phyloP scores from a whole-genome alignment of 2,329 filamentous ascomycete genomes.

The Trichoderma sp. region DNA sequence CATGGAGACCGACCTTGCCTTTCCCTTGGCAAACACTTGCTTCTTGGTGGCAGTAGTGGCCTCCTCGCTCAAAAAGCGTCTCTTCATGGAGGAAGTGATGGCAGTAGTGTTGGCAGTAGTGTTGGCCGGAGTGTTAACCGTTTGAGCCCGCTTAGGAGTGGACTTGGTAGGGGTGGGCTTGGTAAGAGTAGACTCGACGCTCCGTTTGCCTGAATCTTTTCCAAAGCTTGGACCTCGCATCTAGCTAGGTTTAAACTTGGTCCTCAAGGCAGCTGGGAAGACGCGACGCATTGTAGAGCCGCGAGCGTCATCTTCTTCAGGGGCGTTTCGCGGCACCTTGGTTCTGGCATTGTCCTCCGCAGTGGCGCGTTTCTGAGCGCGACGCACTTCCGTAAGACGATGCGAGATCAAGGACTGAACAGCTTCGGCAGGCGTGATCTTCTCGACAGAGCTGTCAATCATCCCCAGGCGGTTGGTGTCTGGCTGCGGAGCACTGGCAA shows the following conservation, averaged over 20 bases:
- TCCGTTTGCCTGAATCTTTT: background rate
- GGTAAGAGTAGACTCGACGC: background rate
- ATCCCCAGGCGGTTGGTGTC: background rate
- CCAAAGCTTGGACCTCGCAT: background rate
- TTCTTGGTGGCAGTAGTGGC: background rate
- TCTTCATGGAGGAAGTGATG: background rate
- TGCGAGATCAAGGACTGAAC: constrained; percentile 5
- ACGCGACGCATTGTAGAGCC: background rate
- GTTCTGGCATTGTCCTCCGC: background rate
- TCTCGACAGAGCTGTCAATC: constrained; percentile 14
- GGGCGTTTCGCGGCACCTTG: background rate
- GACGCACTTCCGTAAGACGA: background rate
- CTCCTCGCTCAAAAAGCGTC: constrained; percentile 9
- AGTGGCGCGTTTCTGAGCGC: background rate
- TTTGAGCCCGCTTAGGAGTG: background rate
- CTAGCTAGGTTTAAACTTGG: background rate
- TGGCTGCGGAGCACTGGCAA: background rate
- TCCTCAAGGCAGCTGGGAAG: background rate
- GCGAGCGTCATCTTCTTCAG: background rate
- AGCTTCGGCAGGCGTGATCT: constrained; percentile 14
- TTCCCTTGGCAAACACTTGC: constrained; percentile 6
- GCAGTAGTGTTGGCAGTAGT: background rate
- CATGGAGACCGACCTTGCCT: constrained; percentile 4
- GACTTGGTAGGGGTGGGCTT: too few relatives aligned
- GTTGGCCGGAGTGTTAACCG: background rate